Percentiles rank a stretch among this genome's conserved stretches.
Conservation (phyloP, 164 flowering plant genomes). For the Nelumbo lutea region DNA sequence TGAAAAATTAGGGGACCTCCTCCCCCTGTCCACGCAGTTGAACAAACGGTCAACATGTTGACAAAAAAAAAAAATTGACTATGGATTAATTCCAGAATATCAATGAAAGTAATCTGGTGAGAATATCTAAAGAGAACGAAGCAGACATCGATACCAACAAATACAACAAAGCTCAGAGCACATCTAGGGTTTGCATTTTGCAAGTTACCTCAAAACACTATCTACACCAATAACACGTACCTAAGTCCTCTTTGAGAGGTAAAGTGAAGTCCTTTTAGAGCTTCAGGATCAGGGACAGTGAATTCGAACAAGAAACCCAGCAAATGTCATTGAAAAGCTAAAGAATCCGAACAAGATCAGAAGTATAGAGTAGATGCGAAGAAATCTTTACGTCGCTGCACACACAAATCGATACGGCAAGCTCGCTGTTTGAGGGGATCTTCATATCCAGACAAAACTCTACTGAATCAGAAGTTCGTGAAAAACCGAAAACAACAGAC, state of each 20-base stretch:
- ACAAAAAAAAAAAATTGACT: neutral
- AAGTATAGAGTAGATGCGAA: neutral
- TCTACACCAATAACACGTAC: neutral
- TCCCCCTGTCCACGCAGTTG: neutral
- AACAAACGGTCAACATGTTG: neutral
- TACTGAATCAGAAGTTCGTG: neutral
- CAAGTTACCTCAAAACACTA: neutral
- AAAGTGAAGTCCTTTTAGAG: neutral
- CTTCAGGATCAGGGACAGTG: neutral
- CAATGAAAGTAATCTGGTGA: neutral
- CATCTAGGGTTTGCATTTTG: neutral
- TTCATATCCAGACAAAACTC: slow-evolving; percentile 7
- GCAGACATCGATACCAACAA: neutral
- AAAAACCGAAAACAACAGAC: neutral
- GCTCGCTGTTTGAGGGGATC: slow-evolving; percentile 13
- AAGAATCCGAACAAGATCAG: neutral
- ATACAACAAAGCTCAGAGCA: too few relatives aligned
- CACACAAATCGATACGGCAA: slow-evolving; percentile 2
- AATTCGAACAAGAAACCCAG: neutral
- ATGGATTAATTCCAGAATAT: neutral
- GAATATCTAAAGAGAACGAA: neutral
- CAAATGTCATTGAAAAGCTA: neutral
- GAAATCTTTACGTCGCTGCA: slow-evolving; percentile 4
- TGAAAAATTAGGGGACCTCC: too few relatives aligned
- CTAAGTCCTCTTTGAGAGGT: neutral